These are phyloP conservation scores for Xylariaceae sp. DNA, from an alignment of 2,329 filamentous ascomycete species.

Conservation along the genomic window DNA sequence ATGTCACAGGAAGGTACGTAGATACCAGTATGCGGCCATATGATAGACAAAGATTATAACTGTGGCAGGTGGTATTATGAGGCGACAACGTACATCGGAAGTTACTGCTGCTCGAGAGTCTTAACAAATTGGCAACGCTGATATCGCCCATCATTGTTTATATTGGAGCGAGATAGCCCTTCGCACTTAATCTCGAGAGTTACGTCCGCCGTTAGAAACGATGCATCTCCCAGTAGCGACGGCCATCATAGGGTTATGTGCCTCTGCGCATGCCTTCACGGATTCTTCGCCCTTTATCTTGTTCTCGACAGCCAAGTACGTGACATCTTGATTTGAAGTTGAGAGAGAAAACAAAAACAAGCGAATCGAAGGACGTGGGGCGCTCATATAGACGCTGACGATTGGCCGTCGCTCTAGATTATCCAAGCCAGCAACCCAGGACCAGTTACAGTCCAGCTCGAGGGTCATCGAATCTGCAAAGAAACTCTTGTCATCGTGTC, in stretches of 20 bases:
- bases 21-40: too few relatives aligned
- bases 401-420: slow-evolving; percentile 14
- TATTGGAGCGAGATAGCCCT: too few relatives aligned
- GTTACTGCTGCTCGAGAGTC: too few relatives aligned
- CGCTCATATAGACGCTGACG: slow-evolving; percentile 3
- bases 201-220: slow-evolving; percentile 16
- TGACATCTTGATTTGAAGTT: slow-evolving; percentile 11
- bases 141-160: too few relatives aligned
- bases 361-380: too few relatives aligned
- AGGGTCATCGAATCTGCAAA: slow-evolving; percentile 40
- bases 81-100: too few relatives aligned
- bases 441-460: slow-evolving; percentile 44
- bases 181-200: not conserved
- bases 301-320: slow-evolving; percentile 78
- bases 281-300: slow-evolving; percentile 87
- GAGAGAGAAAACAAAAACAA: slow-evolving; percentile 7
- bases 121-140: too few relatives aligned
- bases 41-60: too few relatives aligned
- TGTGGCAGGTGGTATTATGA: too few relatives aligned
- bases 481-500: slow-evolving; percentile 59
- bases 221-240: slow-evolving; percentile 53
- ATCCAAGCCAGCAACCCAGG: slow-evolving; percentile 31
- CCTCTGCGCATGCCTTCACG: slow-evolving; percentile 65
- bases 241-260: slow-evolving; percentile 49
- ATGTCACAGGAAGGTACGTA: too few relatives aligned